Evolutionary conservation across 2,329 filamentous ascomycete species (phyloP), one percentile per base, ranked within the genome.

Genomic region (Colletotrichum sp.): DNA sequence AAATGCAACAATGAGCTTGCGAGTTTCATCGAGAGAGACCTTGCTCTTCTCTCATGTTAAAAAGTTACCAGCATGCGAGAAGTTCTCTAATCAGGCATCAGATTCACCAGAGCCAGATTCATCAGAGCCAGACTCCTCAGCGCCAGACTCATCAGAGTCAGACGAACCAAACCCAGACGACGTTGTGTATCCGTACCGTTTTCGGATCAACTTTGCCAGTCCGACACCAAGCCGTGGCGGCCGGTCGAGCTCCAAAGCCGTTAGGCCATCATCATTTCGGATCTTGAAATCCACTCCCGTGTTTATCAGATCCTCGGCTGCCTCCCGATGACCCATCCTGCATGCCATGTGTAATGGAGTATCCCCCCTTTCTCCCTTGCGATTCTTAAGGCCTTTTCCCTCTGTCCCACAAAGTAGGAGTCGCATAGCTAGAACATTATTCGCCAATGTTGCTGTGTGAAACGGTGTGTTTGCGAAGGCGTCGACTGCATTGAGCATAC

Each of bases 341-440:
- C 16, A 52, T 10, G 43, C 43, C 43, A 52, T 52, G 5, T 52
- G 18, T 2, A 55, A 15, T 25, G 48, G n/a, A 5, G 48, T 55
- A 25, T 55, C 48, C 0, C 48, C 48, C 9, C 6, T 12, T 25
- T 55, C 48, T 55, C 48, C 48, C n/a, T 25, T 55, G 18, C 43
- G 43, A 52, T 22, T n/a, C n/a, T 9, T 2, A n/a, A 15, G 15
- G 6, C 39, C 15, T 48, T n/a, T n/a, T n/a, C n/a, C n/a, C n/a
- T n/a, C n/a, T n/a, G n/a, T n/a, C n/a, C n/a, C n/a, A n/a, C 39
- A 16, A 16, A 52, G 43, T 9, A 55, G 9, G 2, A 55, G 1
- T 8, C 3, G n/a, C 1, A 55, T n/a, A 1, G n/a, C 48, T 0
- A 3, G 5, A 13, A 12, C 9, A 25, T 55, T 55, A 1, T n/a